phyloP scores from a whole-genome alignment of 768 basidiomycete species.

The Termitomyces sp. region DNA sequence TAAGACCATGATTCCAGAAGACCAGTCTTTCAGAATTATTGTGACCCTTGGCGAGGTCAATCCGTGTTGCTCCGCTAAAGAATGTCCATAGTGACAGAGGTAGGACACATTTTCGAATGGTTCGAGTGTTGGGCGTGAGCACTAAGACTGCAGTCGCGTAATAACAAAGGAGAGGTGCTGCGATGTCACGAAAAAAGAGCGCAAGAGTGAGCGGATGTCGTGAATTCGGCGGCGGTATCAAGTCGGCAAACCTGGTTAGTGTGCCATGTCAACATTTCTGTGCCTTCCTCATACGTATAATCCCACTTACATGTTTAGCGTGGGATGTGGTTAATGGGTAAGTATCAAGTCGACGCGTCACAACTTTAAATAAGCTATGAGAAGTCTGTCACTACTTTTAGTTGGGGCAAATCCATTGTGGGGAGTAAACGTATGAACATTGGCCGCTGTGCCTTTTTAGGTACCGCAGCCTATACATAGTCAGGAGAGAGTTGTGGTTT shows the following conservation, averaged over 20 bases:
- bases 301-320: slow-evolving; percentile 7
- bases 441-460: too few relatives aligned
- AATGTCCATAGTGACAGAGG: slow-evolving; percentile 40
- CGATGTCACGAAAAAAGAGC: slow-evolving; percentile 28
- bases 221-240: slow-evolving; percentile 22
- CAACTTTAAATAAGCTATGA: neutral
- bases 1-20: slow-evolving; percentile 39
- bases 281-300: neutral
- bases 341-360: neutral
- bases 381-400: neutral
- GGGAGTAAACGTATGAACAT: neutral
- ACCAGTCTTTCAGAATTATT: slow-evolving; percentile 25
- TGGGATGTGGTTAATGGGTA: neutral
- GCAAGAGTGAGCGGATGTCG: slow-evolving; percentile 28
- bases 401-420: neutral
- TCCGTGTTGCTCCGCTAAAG: slow-evolving; percentile 35
- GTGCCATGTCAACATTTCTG: neutral
- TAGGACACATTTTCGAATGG: slow-evolving; percentile 40
- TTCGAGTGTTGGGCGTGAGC: slow-evolving; percentile 36
- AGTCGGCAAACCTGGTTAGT: slow-evolving; percentile 16
- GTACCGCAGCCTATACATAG: too few relatives aligned
- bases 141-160: slow-evolving; percentile 51
- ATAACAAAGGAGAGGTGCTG: slow-evolving; percentile 39
- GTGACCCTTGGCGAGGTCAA: slow-evolving; percentile 33
- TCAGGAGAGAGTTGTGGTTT: too few relatives aligned